Evolutionary conservation across 2,329 filamentous ascomycete species (phyloP), one percentile per base, ranked within the genome.

Genomic region (Thielaviopsis euricoi): DNA sequence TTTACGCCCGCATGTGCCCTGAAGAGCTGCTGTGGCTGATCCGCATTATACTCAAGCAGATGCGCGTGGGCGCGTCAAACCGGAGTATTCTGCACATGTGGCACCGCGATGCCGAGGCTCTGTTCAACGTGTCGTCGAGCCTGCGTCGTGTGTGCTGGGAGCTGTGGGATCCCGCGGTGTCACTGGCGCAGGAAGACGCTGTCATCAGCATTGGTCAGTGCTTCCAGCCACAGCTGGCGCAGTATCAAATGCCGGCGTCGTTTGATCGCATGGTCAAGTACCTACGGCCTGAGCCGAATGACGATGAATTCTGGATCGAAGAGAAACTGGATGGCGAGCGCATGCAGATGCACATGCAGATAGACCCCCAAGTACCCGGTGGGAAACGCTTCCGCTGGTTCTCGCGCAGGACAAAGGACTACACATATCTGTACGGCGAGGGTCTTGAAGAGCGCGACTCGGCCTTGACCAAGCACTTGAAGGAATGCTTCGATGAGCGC

Each of bases 251-350:
- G 76, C 80, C 87, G 37, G 82, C 83, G 0, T 76, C 74, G 1
- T 88, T 95, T 64, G 80, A 89, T 57, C 86, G 83, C 66, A 88
- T 94, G 79, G 81, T 94, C 1, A 74, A 81, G 19, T 82, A 77
- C 57, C 70, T 85, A 70, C 79, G 81, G 1, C 75, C 78, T 0
- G 84, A 81, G 0, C 79, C 84, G 23, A 82, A 87, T 0, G 83
- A 94, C 56, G 74, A 78, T 0, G 81, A 86, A 9, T 98, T 94
- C 66, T 97, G 90, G 89, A 93, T 97, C 53, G 93, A 98, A 69
- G 93, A 98, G 71, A 98, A 98, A 70, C 75, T 98, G 9, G 93
- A 98, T 64, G 93, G 93, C 1, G 93, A 98, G 71, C 81, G 93
- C 25, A 96, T 98, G 85, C 93, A 98, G 69, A 77, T 98, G 67